Base-by-base conservation (phyloP, 1,139 yeast species). In the Scheffersomyces cryptocercus region DNA sequence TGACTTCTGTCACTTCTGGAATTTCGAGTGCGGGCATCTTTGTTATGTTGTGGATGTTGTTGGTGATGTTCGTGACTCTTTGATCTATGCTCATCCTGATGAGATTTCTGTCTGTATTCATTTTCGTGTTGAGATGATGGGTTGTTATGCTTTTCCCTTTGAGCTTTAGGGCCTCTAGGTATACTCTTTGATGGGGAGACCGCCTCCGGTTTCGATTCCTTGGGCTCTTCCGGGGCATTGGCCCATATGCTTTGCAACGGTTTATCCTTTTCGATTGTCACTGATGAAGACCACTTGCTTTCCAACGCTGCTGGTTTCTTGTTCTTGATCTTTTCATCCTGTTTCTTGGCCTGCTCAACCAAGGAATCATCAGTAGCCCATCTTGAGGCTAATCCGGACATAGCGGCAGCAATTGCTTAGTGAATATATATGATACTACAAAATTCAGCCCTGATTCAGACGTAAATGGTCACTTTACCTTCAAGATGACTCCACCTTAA, bases 291-390 rank as follows among this genome's bases (percentile, higher is more conserved):
- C 52, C 54, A 43, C 36, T 48, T 51, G 16, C 43, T 39, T 28
- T 45, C 51, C 20, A 32, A 12, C 38, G 5, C 11, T 36, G 30
- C 12, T 33, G 33, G 11, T 30, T 29, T 10, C 28, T 24, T 12
- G 33, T 12, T 33, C 29, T 36, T 16, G 10, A 11, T 37, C 5
- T 20, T 40, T 11, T 40, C 47, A 37, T 66, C 71, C 42, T 63
- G 68, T 8, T 42, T 40, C 7, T 51, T 42, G 5, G 72, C 68
- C 32, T 58, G 46, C 24, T 49, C 42, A 11, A 63, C 65, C 39
- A 66, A 55, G 4, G 59, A 49, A 13, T 57, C 64, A 35, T 65
- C 71, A 7, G 53, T 52, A 9, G 77, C 76, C 76, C 76, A 71
- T 51, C 59, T 63, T 5, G 76, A 71, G 12, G 62, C 70, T 40